Evolutionary conservation across 257 asterid species (phyloP).

Genomic region (Fraxinus quadrangulata): DNA sequence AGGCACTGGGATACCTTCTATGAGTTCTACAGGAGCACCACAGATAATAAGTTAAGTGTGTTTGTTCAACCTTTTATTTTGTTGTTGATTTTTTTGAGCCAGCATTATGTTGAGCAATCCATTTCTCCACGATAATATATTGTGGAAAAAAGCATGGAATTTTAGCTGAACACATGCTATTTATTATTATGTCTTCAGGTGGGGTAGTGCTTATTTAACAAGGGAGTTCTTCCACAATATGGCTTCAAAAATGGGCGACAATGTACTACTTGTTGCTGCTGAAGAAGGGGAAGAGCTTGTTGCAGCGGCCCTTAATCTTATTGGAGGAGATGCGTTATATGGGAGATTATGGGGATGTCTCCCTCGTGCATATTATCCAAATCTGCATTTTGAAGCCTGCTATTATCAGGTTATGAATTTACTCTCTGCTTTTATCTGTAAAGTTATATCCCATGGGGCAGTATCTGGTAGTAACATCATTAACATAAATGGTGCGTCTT

Average conservation of each 20-base stretch:
- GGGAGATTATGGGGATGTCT: conserved; percentile 99
- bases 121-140: background rate
- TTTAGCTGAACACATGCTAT: conserved; percentile 6
- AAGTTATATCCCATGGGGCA: background rate
- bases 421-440: conserved; percentile 1
- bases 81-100: conserved; percentile 14
- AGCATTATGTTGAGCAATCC: conserved; percentile 6
- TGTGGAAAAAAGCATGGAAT: conserved; percentile 9
- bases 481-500: conserved; percentile 3
- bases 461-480: background rate
- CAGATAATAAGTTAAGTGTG: conserved; percentile 71
- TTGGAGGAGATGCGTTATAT: conserved; percentile 85
- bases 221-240: conserved; percentile 89
- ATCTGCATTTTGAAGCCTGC: conserved; percentile 95
- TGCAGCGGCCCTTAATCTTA: conserved; percentile 91
- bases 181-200: conserved; percentile 50
- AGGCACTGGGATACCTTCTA: conserved; percentile 95
- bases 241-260: conserved; percentile 92
- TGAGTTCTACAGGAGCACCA: conserved; percentile 85
- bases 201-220: conserved; percentile 95
- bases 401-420: conserved; percentile 76
- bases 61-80: conserved; percentile 24
- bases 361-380: conserved; percentile 80
- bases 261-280: conserved; percentile 78
- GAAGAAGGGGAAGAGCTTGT: conserved; percentile 81